phyloP scores from a whole-genome alignment of 495 filamentous ascomycete genomes.

The Apiosordaria backusii region DNA sequence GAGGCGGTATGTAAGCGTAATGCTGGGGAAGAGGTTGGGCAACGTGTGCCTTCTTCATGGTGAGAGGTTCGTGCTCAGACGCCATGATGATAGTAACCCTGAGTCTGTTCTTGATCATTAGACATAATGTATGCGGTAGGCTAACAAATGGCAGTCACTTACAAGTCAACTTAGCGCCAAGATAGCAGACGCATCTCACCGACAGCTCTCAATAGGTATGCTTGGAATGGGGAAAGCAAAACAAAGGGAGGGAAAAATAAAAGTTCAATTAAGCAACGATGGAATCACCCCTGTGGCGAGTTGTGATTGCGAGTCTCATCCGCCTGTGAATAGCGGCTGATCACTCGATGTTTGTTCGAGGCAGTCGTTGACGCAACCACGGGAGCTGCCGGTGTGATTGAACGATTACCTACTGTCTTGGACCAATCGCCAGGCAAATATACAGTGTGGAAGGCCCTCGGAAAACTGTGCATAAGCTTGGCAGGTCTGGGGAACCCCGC shows the following conservation, averaged over 20 bases:
- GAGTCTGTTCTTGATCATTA: not conserved
- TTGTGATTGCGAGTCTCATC: not conserved
- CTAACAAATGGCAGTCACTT: not conserved
- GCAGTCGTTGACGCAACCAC: conserved; percentile 11
- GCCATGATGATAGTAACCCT: conserved; percentile 42
- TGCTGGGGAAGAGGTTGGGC: conserved; percentile 9
- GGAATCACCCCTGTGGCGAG: not conserved
- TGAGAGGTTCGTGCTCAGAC: conserved; percentile 59
- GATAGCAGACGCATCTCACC: not conserved
- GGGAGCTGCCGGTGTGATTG: conserved; percentile 10
- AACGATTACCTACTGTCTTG: conserved; percentile 7
- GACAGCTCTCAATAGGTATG: not conserved
- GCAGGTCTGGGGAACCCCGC: not conserved
- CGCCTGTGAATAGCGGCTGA: not conserved
- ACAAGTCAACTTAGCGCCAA: not conserved
- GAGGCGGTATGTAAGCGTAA: conserved; percentile 35
- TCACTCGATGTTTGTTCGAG: not conserved
- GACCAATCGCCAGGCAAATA: not conserved
- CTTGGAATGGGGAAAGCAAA: no score
- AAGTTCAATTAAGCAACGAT: not conserved
- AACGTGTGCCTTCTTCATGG: conserved; percentile 53
- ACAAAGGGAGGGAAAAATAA: not conserved
- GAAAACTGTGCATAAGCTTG: not conserved
- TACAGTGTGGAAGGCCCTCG: not conserved
- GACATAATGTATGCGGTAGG: not conserved